Conservation (phyloP, 2,329 filamentous ascomycete species). For the Pyrenophora tritici-repentis region DNA sequence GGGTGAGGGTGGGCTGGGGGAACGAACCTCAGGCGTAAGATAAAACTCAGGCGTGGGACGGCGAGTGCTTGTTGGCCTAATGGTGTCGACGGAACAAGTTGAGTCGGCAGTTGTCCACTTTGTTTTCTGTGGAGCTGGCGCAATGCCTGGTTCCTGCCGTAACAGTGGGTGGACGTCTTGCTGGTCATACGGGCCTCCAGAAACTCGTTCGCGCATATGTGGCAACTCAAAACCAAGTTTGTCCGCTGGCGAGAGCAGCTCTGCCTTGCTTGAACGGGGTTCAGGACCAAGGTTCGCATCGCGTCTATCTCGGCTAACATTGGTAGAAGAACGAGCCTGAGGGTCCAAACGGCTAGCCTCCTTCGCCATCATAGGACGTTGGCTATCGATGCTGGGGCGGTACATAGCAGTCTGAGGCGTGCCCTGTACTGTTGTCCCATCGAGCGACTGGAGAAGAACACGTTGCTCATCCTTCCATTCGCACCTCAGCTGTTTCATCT, state of each 20-base stretch:
- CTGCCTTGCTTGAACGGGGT: conserved; percentile 6
- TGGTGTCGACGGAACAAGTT: too few species aligned
- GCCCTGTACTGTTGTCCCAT: not conserved
- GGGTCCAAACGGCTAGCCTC: not conserved
- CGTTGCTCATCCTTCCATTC: conserved; percentile 13
- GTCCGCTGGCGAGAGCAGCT: not conserved
- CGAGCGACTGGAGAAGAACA: not conserved
- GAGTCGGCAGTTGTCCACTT: too few species aligned
- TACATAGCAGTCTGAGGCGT: not conserved
- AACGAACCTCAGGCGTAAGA: not conserved
- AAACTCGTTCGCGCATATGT: not conserved
- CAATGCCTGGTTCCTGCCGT: not conserved
- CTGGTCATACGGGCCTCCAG: not conserved
- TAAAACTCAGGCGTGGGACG: not conserved
- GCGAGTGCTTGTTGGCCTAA: not conserved
- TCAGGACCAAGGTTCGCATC: conserved; percentile 13
- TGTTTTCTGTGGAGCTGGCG: too few species aligned
- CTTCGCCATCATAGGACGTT: not conserved
- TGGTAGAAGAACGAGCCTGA: not conserved
- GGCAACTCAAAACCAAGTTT: conserved; percentile 8
- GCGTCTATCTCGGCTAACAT: not conserved
- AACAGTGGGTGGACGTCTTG: conserved; percentile 1
- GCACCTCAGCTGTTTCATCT: conserved; percentile 21
- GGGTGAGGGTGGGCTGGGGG: too few species aligned
- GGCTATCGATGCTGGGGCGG: not conserved